Evolutionary conservation across 169 alveolate genomes (phyloP).

Genomic region (Plasmodium vinckei): DNA sequence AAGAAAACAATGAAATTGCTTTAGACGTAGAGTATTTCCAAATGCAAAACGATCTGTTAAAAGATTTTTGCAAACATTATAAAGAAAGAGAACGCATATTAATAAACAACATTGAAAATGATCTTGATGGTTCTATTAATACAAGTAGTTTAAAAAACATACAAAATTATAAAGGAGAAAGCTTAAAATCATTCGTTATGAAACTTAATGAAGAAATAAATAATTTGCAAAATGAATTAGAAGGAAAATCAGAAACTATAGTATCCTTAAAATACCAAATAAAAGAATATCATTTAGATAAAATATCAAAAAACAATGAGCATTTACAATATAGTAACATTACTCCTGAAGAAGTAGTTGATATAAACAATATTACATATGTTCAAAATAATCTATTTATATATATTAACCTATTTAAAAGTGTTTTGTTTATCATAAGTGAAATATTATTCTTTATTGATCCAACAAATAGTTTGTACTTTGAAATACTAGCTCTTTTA

Average conservation of each 20-base stretch:
- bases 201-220: slow-evolving; percentile 53
- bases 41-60: slow-evolving; percentile 52
- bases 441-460: slow-evolving; percentile 60
- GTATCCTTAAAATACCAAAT: slow-evolving; percentile 63
- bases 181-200: slow-evolving; percentile 43
- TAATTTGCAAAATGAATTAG: slow-evolving; percentile 24
- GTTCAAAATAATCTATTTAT: slow-evolving; percentile 58
- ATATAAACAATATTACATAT: slow-evolving; percentile 57
- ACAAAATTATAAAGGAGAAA: slow-evolving; percentile 39
- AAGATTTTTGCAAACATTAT: slow-evolving; percentile 44
- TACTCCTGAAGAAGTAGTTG: slow-evolving; percentile 24
- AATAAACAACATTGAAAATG: slow-evolving; percentile 25
- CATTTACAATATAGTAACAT: slow-evolving; percentile 24
- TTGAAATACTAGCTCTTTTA: slow-evolving; percentile 62
- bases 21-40: slow-evolving; percentile 61
- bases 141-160: slow-evolving; percentile 7
- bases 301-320: slow-evolving; percentile 7
- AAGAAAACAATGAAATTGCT: slow-evolving; percentile 57
- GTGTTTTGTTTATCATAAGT: slow-evolving; percentile 68
- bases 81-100: slow-evolving; percentile 46
- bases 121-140: slow-evolving; percentile 3
- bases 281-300: slow-evolving; percentile 46
- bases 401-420: slow-evolving; percentile 67
- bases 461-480: slow-evolving; percentile 53
- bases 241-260: slow-evolving; percentile 13